Percentiles rank a stretch among this genome's conserved stretches.
These are phyloP conservation scores for Salix brachista DNA, from an alignment of 345 rosid species.

Conservation along the genomic window DNA sequence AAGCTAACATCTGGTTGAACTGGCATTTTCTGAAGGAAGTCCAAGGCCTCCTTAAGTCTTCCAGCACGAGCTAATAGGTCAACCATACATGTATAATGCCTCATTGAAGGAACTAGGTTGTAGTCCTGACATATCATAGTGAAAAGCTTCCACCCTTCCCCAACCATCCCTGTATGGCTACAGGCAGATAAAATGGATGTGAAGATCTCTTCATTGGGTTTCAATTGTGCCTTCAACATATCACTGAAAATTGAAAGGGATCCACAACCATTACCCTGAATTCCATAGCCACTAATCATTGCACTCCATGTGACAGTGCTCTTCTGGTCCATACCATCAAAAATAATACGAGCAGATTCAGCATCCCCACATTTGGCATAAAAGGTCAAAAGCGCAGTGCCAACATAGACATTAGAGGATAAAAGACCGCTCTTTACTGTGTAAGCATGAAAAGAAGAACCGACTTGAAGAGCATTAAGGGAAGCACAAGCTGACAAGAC, in stretches of 20 bases:
- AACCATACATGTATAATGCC: slow-evolving; percentile 74
- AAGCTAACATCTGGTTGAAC: slow-evolving; percentile 51
- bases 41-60: slow-evolving; percentile 74
- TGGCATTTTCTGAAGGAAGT: slow-evolving; percentile 66
- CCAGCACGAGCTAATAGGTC: slow-evolving; percentile 89
- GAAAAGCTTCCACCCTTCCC: slow-evolving; percentile 70
- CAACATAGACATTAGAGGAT: slow-evolving; percentile 13
- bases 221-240: slow-evolving; percentile 20
- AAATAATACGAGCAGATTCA: slow-evolving; percentile 20
- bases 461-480: slow-evolving; percentile 41
- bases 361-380: slow-evolving; percentile 29
- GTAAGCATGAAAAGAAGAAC: slow-evolving; percentile 64
- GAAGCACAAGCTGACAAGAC: slow-evolving; percentile 48
- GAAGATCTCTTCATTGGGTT: slow-evolving; percentile 28
- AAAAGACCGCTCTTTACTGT: slow-evolving; percentile 31
- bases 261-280: slow-evolving; percentile 16
- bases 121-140: slow-evolving; percentile 56
- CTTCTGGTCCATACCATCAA: slow-evolving; percentile 22
- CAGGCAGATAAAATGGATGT: slow-evolving; percentile 26
- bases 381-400: slow-evolving; percentile 27
- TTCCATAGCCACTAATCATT: slow-evolving; percentile 29
- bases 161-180: slow-evolving; percentile 67
- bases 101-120: slow-evolving; percentile 58
- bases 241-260: slow-evolving; percentile 22
- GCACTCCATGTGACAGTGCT: slow-evolving; percentile 28